A percentile compares a stretch with the other conserved stretches of the same genome.
phyloP scores from a whole-genome alignment of 176 grass and related monocot species.

The Rhynchospora breviuscula region DNA sequence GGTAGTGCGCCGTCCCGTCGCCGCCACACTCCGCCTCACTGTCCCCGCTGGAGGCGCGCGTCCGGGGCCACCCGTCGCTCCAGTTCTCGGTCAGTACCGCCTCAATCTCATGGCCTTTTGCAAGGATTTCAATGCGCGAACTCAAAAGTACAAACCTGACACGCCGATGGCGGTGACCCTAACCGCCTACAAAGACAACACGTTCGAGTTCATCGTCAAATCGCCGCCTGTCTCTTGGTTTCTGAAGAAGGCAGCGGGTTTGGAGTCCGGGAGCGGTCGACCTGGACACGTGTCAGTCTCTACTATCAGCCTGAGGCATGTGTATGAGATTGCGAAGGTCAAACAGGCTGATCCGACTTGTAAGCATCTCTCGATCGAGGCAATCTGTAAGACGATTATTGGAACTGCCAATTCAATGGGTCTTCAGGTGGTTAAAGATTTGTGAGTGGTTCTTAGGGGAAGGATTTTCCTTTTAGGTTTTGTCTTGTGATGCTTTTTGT shows the following conservation, averaged over 20 bases:
- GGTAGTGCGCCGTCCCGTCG: slow-evolving; percentile 46
- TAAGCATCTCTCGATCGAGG: slow-evolving; percentile 75
- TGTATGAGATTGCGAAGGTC: slow-evolving; percentile 85
- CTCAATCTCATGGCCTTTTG: slow-evolving; percentile 94
- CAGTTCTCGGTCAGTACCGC: slow-evolving; percentile 68
- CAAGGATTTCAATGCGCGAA: slow-evolving; percentile 96
- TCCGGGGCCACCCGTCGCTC: slow-evolving; percentile 73
- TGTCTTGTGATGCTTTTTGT: not conserved
- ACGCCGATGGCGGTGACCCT: slow-evolving; percentile 79
- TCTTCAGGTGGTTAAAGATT: slow-evolving; percentile 79
- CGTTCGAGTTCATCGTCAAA: slow-evolving; percentile 79
- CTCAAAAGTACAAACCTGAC: slow-evolving; percentile 90
- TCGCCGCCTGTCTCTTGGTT: slow-evolving; percentile 80
- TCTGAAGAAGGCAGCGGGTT: slow-evolving; percentile 71
- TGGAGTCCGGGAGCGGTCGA: slow-evolving; percentile 51
- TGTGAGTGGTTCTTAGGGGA: slow-evolving; percentile 27
- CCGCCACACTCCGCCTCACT: slow-evolving; percentile 69
- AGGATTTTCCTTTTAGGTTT: not conserved
- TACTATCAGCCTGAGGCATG: slow-evolving; percentile 55
- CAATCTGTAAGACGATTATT: slow-evolving; percentile 81
- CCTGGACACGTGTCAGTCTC: slow-evolving; percentile 50
- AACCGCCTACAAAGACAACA: slow-evolving; percentile 86
- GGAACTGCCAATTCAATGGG: slow-evolving; percentile 84
- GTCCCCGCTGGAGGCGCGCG: slow-evolving; percentile 69
- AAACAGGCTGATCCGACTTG: slow-evolving; percentile 62